Base-by-base conservation (phyloP, 192 early-diverging fungal genomes). In the Bifiguratus adelaidae region DNA sequence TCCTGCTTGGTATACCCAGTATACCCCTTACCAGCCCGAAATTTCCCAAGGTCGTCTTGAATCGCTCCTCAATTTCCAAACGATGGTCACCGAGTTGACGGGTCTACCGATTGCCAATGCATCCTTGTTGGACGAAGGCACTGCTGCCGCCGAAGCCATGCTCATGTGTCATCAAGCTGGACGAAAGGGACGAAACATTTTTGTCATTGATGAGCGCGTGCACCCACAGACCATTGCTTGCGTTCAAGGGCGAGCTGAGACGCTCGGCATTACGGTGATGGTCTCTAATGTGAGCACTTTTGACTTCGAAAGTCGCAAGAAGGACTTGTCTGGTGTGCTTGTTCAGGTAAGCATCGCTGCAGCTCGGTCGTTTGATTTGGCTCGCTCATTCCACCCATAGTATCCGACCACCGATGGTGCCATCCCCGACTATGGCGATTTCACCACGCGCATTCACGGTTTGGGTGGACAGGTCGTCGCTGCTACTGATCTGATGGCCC, bases 11-110 rank as follows among this genome's bases (percentile, higher is more conserved):
- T 99, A 99, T 76, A 96, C 92, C 48, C 60, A 92, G 83, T 99
- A 99, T 69, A 97, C 93, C 29, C 95, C 95, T 36, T 99, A 99
- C 67, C 96, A 99, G 70, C 89, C 96, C 16, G 96, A 99, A 74
- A 99, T 99, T 57, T 80, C 96, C 42, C 96, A 99, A 70, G 96
- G 96, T 29, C 85, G 96, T 41, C 75, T 99, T 3, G 96, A 99
- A 68, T 91, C 91, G 13, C 77, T 99, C 30, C 62, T 99, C 47
- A 99, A 99, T 67, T 99, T 76, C 75, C 96, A 99, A 68, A 99
- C 96, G 3, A 90, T 97, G 76, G 83, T 99, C 49, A 78, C 73
- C 21, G 92, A 99, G 60, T 54, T 99, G 16, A 96, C 96, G 0
- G 94, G 96, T n/a, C 68, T 99, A 56, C 79, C 88, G 12, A 87